Evolutionary conservation across 495 filamentous ascomycete genomes (phyloP).

Genomic region (Penicilliopsis zonata): DNA sequence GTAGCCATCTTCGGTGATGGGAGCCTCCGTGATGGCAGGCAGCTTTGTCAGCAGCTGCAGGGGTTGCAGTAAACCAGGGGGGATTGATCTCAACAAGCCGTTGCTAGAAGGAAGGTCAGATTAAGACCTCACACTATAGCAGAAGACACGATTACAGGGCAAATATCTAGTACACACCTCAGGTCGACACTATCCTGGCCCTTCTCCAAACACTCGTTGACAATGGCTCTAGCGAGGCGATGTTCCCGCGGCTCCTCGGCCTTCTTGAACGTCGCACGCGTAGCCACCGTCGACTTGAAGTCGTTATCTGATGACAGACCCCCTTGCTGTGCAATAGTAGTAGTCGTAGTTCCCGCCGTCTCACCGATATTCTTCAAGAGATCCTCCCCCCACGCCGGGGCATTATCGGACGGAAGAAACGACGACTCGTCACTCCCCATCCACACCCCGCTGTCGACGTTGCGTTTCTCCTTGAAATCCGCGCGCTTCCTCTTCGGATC

Average conservation of each 20-base stretch:
- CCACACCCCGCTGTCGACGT: slow-evolving; percentile 76
- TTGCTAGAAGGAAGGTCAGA: slow-evolving; percentile 11
- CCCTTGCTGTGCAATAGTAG: neutral
- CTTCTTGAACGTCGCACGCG: slow-evolving; percentile 6
- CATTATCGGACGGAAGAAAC: slow-evolving; percentile 23
- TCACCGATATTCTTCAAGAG: slow-evolving; percentile 16
- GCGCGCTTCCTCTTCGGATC: slow-evolving; percentile 39
- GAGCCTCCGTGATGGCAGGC: slow-evolving; percentile 22
- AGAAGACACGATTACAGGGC: no score
- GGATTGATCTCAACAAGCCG: slow-evolving; percentile 20
- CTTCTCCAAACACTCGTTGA: slow-evolving; percentile 47
- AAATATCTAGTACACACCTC: slow-evolving; percentile 34
- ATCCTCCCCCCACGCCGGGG: slow-evolving; percentile 25
- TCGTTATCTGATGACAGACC: neutral
- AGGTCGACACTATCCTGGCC: slow-evolving; percentile 53
- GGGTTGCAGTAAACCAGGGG: slow-evolving; percentile 34
- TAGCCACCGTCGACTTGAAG: neutral
- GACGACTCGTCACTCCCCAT: slow-evolving; percentile 54
- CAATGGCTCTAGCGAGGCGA: slow-evolving; percentile 21
- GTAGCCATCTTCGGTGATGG: slow-evolving; percentile 32
- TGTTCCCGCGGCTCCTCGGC: slow-evolving; percentile 25
- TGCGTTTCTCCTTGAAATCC: slow-evolving; percentile 43
- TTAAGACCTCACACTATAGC: no score
- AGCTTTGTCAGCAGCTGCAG: slow-evolving; percentile 46
- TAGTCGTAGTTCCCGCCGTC: slow-evolving; percentile 3